Percentiles rank a stretch among this genome's conserved stretches.
Conservation (phyloP, 2,329 filamentous ascomycete species). For the Pseudopyrenochaeta lycopersici region DNA sequence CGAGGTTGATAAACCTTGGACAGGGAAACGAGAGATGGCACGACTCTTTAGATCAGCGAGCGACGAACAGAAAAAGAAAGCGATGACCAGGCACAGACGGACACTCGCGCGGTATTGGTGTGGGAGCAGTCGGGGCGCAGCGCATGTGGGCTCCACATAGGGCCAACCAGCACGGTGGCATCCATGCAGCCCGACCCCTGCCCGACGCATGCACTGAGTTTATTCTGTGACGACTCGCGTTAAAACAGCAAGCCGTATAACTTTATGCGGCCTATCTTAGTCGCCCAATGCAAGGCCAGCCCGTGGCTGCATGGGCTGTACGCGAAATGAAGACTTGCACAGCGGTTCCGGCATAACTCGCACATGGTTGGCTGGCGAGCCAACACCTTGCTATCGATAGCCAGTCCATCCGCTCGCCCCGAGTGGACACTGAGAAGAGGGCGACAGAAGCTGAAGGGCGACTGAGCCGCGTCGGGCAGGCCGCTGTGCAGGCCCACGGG, state of each 20-base stretch:
- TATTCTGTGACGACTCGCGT: constrained; percentile 27
- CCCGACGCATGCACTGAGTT: constrained; percentile 40
- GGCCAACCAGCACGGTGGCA: constrained; percentile 37
- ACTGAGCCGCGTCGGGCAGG: constrained; percentile 19
- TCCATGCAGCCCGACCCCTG: constrained; percentile 43
- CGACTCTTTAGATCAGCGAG: constrained; percentile 48
- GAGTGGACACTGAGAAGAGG: constrained; percentile 16
- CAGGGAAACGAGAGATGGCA: constrained; percentile 47
- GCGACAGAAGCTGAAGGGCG: constrained; percentile 12
- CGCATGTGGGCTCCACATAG: constrained; percentile 39
- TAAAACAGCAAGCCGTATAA: constrained; percentile 50
- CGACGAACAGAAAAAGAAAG: constrained; percentile 53
- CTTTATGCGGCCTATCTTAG: constrained; percentile 42
- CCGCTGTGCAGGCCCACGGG: constrained; percentile 12
- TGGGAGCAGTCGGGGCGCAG: constrained; percentile 47
- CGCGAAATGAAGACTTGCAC: constrained; percentile 49
- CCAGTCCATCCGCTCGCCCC: constrained; percentile 28
- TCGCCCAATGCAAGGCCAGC: constrained; percentile 42
- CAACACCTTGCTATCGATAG: constrained; percentile 24
- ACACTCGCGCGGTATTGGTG: constrained; percentile 50
- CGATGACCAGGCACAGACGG: constrained; percentile 52
- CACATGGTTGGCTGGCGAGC: constrained; percentile 27
- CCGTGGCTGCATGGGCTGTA: constrained; percentile 40
- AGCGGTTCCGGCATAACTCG: constrained; percentile 31
- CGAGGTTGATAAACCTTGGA: constrained; percentile 54